A percentile compares a stretch with the other conserved stretches of the same genome.
These are phyloP conservation scores for Panicum hallii DNA, from an alignment of 202 grass and related monocot species.

Conservation along the genomic window DNA sequence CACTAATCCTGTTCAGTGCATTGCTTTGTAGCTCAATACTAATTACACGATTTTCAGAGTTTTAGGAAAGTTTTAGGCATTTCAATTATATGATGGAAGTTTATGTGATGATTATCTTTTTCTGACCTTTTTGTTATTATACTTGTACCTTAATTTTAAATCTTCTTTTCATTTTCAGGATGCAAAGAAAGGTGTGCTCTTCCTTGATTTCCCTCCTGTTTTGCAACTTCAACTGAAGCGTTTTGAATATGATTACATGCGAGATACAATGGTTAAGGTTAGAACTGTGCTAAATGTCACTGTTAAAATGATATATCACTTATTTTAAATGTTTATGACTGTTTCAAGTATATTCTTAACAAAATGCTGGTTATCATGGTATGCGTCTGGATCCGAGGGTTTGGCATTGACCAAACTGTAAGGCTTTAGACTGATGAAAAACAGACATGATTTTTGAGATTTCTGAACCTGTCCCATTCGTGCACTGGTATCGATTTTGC, in stretches of 20 bases:
- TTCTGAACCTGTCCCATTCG: background rate
- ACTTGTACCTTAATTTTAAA: constrained; percentile 30
- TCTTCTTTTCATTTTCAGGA: constrained; percentile 62
- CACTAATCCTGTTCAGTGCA: constrained; percentile 23
- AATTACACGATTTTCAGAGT: constrained; percentile 8
- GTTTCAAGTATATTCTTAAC: constrained; percentile 5
- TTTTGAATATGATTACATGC: constrained; percentile 98
- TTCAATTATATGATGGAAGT: constrained; percentile 32
- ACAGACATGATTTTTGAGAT: background rate
- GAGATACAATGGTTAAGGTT: constrained; percentile 98
- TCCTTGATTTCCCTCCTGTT: constrained; percentile 96
- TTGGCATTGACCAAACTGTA: background rate
- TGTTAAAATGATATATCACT: constrained; percentile 25
- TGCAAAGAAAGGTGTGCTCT: constrained; percentile 94
- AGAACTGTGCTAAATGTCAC: constrained; percentile 36
- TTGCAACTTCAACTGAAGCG: constrained; percentile 97
- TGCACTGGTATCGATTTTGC: background rate
- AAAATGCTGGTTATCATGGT: constrained; percentile 32
- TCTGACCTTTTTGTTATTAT: constrained; percentile 27
- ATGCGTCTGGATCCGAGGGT: constrained; percentile 30
- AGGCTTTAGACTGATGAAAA: constrained; percentile 16
- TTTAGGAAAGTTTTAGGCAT: constrained; percentile 16
- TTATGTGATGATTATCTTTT: constrained; percentile 9
- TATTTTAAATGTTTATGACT: constrained; percentile 15
- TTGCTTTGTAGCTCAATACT: constrained; percentile 24